Evolutionary conservation across 768 basidiomycete species (phyloP), one percentile per base, ranked within the genome.

Genomic region (Nidularia pulvinata): DNA sequence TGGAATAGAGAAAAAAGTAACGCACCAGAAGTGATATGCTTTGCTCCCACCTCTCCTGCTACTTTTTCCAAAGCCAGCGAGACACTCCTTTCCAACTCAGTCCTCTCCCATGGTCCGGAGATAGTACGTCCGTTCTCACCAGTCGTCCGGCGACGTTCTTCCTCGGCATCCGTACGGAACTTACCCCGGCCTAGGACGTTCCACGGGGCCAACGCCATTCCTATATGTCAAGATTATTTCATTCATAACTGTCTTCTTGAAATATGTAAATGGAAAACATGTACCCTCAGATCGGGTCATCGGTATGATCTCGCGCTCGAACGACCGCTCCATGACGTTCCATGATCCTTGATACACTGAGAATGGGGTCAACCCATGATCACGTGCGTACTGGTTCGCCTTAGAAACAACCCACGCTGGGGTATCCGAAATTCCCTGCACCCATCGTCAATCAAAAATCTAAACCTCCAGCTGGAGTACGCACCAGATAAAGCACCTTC

Each of bases 131-230:
- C 39, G 1, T 42, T 11, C 16, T 42, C 39, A 13, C 39, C 39
- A 42, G 39, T 42, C 16, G 3, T 2, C 2, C 39, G 2, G 0
- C 67, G 58, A 7, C 52, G 52, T 34, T 66, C 62, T 46, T 72
- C 71, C 51, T 72, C 68, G 7, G 80, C 88, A 14, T 76, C 68
- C 0, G 84, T 86, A 43, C 81, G 67, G 19, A 89, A 72, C 55
- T 83, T 85, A 57, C 72, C 70, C 7, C 52, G 65, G 4, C 64
- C 72, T 6, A 71, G 58, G 4, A 70, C 70, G 10, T 63, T 61
- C 70, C 70, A 72, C 3, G 69, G 70, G 0, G 69, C 68, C 0
- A 71, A 64, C 0, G 71, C 70, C 61, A 71, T 57, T 6, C 70
- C 70, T 67, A n/a, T 14, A 75, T 63, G 25, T 30, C 5, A 11